These are phyloP conservation scores for Colletotrichum neosansevieriae DNA, from an alignment of 2,329 filamentous ascomycete genomes.

Conservation along the genomic window DNA sequence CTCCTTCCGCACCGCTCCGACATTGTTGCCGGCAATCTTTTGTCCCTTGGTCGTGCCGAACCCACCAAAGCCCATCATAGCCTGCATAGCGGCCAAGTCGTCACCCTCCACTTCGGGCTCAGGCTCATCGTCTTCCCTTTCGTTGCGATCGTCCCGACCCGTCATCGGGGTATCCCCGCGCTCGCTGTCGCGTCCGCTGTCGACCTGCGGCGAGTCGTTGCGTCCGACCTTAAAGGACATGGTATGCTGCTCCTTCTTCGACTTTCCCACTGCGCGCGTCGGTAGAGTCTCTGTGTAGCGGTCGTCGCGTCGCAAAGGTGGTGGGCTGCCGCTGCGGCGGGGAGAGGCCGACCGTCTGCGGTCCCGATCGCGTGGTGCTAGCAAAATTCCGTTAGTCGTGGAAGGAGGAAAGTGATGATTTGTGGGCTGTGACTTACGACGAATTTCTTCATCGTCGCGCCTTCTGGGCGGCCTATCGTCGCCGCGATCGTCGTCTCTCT, in stretches of 20 bases:
- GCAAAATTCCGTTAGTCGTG: constrained; percentile 9
- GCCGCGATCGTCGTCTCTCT: constrained; percentile 44
- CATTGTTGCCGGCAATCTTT: constrained; percentile 89
- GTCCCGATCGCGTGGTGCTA: constrained; percentile 42
- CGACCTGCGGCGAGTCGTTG: constrained; percentile 45
- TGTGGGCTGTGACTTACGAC: constrained; percentile 15
- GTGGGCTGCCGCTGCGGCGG: constrained; percentile 42
- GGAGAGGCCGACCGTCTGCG: constrained; percentile 55
- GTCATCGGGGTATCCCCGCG: constrained; percentile 40
- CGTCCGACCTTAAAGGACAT: constrained; percentile 54
- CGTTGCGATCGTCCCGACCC: constrained; percentile 25
- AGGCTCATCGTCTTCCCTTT: constrained; percentile 52
- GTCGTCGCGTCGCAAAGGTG: constrained; percentile 36
- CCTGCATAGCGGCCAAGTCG: constrained; percentile 79
- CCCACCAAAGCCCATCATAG: constrained; percentile 89
- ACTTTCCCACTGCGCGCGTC: constrained; percentile 45
- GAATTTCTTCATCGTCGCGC: constrained; percentile 40
- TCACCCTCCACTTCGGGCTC: constrained; percentile 71
- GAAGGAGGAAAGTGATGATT: accelerated
- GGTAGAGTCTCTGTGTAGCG: constrained; percentile 47
- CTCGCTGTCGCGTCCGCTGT: constrained; percentile 42
- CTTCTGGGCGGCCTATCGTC: constrained; percentile 43
- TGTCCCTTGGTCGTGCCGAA: constrained; percentile 91
- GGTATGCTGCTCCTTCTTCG: constrained; percentile 44
- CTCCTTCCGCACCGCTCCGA: constrained; percentile 86